Conservation (phyloP, 768 basidiomycete species). For the Leccinum pellstonianum region DNA sequence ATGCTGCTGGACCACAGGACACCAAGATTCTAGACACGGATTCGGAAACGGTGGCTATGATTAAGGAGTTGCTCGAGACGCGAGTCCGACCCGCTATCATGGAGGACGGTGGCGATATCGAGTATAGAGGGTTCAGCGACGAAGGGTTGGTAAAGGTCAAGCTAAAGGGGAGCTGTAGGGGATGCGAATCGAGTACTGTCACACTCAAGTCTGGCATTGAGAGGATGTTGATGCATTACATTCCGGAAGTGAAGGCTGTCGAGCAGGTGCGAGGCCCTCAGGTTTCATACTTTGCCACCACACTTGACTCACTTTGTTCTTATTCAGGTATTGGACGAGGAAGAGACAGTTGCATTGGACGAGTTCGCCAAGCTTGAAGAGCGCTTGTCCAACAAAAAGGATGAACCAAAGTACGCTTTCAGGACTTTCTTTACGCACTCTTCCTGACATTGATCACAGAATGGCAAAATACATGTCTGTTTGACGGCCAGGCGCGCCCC, state of each 20-base stretch:
- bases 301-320: constrained; percentile 8
- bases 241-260: constrained; percentile 91
- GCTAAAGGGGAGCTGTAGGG: constrained; percentile 96
- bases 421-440: not conserved
- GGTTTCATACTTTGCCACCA: not conserved
- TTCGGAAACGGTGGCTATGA: constrained; percentile 97
- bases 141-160: constrained; percentile 82
- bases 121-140: constrained; percentile 89
- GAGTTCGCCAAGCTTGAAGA: constrained; percentile 90
- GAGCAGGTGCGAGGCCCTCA: constrained; percentile 60
- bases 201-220: constrained; percentile 97
- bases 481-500: constrained; percentile 30
- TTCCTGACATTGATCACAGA: constrained; percentile 35
- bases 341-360: constrained; percentile 80
- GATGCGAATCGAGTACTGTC: constrained; percentile 90
- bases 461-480: constrained; percentile 85
- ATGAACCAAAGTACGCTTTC: constrained; percentile 46
- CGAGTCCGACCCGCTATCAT: constrained; percentile 94
- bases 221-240: constrained; percentile 98
- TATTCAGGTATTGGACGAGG: constrained; percentile 78
- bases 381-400: constrained; percentile 48
- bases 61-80: constrained; percentile 95
- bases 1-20: constrained; percentile 87
- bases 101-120: constrained; percentile 99
- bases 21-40: constrained; percentile 92